Evolutionary conservation across 1,139 yeast species (phyloP), one percentile per base, ranked within the genome.

Genomic region (Pichia sp.): DNA sequence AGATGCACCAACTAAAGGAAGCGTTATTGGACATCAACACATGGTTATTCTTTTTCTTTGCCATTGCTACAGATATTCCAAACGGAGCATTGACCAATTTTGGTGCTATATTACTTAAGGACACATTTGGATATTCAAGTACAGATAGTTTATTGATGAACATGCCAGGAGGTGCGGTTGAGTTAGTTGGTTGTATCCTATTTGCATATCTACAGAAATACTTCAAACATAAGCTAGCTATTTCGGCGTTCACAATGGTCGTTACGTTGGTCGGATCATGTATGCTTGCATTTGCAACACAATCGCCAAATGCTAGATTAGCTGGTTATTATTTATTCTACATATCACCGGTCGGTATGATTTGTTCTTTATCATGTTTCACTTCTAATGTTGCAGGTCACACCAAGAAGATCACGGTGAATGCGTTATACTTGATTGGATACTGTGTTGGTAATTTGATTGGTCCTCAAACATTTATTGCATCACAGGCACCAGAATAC

Each of bases 371-470:
- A 42, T 66, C 76, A 6, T 61, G 66, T 44, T 60, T 73, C 42
- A 65, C 78, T 24, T 66, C 75, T 6, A 83, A 83, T 56, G 75
- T 79, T 9, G 82, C 87, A 3, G 92, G 92, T 22, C 55, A 55
- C 41, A 55, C 62, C 25, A 58, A 57, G 46, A 58, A 57, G 46
- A 48, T 76, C 40, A 74, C 80, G 6, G 74, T 76, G 28, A 80
- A 76, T 59, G 84, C 84, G 1, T 57, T 78, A 29, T 71, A 73
- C 34, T 71, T 82, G 61, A 67, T 82, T 39, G 59, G 55, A 1
- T 82, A 78, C 56, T 78, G 85, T 54, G 73, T 75, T 27, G 87
- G 94, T 27, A 83, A 83, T 52, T 66, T 83, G 40, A 68, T 80
- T 46, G 80, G 80, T 2, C 78, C 79, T 4, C 68, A 44, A 50